Evolutionary conservation across 768 basidiomycete genomes (phyloP).

Genomic region (Trametes sanguinea): DNA sequence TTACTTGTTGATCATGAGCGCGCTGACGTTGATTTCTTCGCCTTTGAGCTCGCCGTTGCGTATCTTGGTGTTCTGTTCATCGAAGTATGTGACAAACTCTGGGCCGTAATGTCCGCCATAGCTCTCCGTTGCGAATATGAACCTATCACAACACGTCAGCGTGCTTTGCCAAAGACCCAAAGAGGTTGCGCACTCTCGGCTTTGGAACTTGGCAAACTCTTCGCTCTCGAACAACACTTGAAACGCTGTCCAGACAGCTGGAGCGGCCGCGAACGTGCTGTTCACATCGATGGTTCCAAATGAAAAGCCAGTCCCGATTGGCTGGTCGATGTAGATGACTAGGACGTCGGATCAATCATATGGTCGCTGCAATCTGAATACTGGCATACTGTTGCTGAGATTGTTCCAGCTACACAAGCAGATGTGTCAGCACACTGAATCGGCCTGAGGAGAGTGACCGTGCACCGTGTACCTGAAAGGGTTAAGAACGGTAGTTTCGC

Average conservation of each 20-base stretch:
- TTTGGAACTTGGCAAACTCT: constrained; percentile 51
- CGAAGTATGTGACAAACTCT: constrained; percentile 62
- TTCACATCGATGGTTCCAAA: constrained; percentile 59
- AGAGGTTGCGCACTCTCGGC: constrained; percentile 45
- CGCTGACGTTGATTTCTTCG: constrained; percentile 54
- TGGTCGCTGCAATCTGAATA: background rate
- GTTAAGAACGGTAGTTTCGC: constrained; percentile 53
- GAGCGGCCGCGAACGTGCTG: constrained; percentile 56
- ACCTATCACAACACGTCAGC: constrained; percentile 38
- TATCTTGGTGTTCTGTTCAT: constrained; percentile 60
- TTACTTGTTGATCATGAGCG: constrained; percentile 54
- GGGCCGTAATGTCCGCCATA: constrained; percentile 73
- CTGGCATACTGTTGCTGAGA: constrained; percentile 59
- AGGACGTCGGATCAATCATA: background rate
- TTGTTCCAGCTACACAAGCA: constrained; percentile 59
- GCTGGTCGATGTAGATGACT: constrained; percentile 76
- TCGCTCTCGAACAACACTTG: constrained; percentile 62
- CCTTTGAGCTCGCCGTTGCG: constrained; percentile 45
- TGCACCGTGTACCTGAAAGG: constrained; percentile 50
- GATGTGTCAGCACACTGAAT: background rate
- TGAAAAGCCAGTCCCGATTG: constrained; percentile 67
- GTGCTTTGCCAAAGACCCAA: background rate
- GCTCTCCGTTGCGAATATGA: constrained; percentile 65
- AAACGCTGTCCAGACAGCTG: constrained; percentile 61
- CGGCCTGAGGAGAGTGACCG: background rate